Conservation (phyloP, 2,329 filamentous ascomycete genomes). For the Drechslera avenae region DNA sequence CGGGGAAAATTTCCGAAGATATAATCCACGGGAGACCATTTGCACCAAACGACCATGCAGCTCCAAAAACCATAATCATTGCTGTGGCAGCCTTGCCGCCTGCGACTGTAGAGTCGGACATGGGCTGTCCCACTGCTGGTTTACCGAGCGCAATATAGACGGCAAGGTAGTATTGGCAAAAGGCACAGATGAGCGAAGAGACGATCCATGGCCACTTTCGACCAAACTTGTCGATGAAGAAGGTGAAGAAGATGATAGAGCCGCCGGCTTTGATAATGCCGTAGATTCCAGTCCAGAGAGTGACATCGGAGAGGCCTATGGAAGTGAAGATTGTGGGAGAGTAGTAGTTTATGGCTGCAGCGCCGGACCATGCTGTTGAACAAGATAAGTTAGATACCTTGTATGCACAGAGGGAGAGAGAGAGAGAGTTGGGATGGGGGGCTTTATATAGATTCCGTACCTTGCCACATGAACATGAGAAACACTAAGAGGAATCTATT, state of each 20-base stretch:
- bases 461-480: slow-evolving; percentile 49
- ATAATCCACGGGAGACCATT: slow-evolving; percentile 53
- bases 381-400: no score
- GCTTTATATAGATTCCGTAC: no score
- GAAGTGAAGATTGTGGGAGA: slow-evolving; percentile 45
- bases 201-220: slow-evolving; percentile 48
- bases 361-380: slow-evolving; percentile 31
- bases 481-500: slow-evolving; percentile 50
- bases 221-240: slow-evolving; percentile 47
- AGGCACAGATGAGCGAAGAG: slow-evolving; percentile 43
- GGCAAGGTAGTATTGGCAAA: slow-evolving; percentile 48
- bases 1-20: slow-evolving; percentile 52
- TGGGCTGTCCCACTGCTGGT: slow-evolving; percentile 32
- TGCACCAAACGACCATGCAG: slow-evolving; percentile 47
- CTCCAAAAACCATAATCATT: slow-evolving; percentile 51
- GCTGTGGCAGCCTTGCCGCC: slow-evolving; percentile 49
- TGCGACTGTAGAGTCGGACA: slow-evolving; percentile 41
- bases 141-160: slow-evolving; percentile 46
- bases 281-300: slow-evolving; percentile 47
- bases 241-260: slow-evolving; percentile 46
- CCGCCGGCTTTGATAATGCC: slow-evolving; percentile 46
- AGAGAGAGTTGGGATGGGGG: no score
- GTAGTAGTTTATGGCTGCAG: slow-evolving; percentile 48
- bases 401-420: no score
- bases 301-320: slow-evolving; percentile 44